Conservation (phyloP, 2,329 filamentous ascomycete species). For the Metarhizium humberi region DNA sequence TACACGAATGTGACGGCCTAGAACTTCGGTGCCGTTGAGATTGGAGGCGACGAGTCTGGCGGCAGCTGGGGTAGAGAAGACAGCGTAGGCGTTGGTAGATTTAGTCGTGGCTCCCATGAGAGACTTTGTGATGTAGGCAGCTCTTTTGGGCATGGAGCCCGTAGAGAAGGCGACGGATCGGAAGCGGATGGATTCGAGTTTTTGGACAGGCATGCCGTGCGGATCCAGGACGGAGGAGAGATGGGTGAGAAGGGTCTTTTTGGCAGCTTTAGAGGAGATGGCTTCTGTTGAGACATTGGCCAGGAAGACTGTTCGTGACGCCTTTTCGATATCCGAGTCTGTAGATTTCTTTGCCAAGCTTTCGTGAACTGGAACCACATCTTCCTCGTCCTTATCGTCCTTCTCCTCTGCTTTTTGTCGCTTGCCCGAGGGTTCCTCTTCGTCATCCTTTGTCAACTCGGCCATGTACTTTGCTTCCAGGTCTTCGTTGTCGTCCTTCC, state of each 20-base stretch:
- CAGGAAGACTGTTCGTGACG: slow-evolving; percentile 82
- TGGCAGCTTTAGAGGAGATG: slow-evolving; percentile 72
- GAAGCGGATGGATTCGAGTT: slow-evolving; percentile 86
- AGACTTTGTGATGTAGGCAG: slow-evolving; percentile 85
- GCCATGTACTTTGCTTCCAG: slow-evolving; percentile 62
- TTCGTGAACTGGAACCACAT: slow-evolving; percentile 44
- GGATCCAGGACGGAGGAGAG: slow-evolving; percentile 63
- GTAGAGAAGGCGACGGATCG: slow-evolving; percentile 82
- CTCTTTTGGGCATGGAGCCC: slow-evolving; percentile 74
- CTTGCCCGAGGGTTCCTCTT: slow-evolving; percentile 47
- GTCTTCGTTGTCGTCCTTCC: slow-evolving; percentile 58
- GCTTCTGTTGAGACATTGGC: slow-evolving; percentile 81
- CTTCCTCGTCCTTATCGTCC: slow-evolving; percentile 30
- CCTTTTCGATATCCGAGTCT: slow-evolving; percentile 63
- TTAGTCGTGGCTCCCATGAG: slow-evolving; percentile 87
- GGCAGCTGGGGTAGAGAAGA: slow-evolving; percentile 68
- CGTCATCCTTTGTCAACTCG: slow-evolving; percentile 51
- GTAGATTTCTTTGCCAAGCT: slow-evolving; percentile 44
- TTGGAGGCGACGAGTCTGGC: slow-evolving; percentile 66
- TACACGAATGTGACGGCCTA: slow-evolving; percentile 82
- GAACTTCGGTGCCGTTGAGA: slow-evolving; percentile 75
- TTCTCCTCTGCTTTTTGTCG: slow-evolving; percentile 34
- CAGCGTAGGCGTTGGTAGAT: slow-evolving; percentile 88
- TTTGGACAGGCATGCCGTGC: slow-evolving; percentile 48
- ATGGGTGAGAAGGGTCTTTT: slow-evolving; percentile 68